These are phyloP conservation scores for Penicillium cosmopolitanum DNA, from an alignment of 495 filamentous ascomycete species.

Conservation along the genomic window DNA sequence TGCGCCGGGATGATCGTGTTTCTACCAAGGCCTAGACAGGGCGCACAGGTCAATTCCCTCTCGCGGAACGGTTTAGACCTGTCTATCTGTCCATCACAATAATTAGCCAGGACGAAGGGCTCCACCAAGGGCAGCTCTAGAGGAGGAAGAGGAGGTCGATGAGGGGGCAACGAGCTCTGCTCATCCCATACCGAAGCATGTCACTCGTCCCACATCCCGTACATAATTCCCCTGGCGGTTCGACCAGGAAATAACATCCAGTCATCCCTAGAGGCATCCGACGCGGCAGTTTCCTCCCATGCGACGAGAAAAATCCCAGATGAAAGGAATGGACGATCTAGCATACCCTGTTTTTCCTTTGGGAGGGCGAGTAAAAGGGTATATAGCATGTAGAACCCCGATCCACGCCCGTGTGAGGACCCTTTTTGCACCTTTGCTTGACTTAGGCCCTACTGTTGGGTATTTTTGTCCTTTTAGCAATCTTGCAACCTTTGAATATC, in stretches of 20 bases:
- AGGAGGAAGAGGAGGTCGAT: background rate
- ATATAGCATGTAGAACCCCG: slow-evolving; percentile 22
- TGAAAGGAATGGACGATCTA: slow-evolving; percentile 29
- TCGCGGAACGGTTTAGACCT: background rate
- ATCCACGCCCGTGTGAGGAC: background rate
- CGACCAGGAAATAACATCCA: slow-evolving; percentile 12
- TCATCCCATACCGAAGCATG: slow-evolving; percentile 14
- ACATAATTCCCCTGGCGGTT: background rate
- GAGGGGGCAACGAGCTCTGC: slow-evolving; percentile 11
- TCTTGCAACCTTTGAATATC: background rate
- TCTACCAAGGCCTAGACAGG: slow-evolving; percentile 1
- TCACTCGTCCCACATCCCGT: slow-evolving; percentile 7
- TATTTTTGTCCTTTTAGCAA: background rate
- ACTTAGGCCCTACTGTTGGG: background rate
- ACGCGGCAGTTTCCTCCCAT: slow-evolving; percentile 17
- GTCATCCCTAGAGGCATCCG: slow-evolving; percentile 6
- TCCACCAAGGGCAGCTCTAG: slow-evolving; percentile 5
- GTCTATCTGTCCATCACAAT: background rate
- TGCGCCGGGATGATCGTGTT: slow-evolving; percentile 3
- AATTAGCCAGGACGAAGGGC: background rate
- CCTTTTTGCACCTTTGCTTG: slow-evolving; percentile 11
- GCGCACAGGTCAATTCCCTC: background rate
- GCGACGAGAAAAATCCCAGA: slow-evolving; percentile 22
- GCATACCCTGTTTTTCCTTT: slow-evolving; percentile 21
- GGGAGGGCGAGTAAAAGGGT: background rate